Evolutionary conservation across 495 filamentous ascomycete species (phyloP), one percentile per base, ranked within the genome.

Genomic region (Lineolata rhizophorae): DNA sequence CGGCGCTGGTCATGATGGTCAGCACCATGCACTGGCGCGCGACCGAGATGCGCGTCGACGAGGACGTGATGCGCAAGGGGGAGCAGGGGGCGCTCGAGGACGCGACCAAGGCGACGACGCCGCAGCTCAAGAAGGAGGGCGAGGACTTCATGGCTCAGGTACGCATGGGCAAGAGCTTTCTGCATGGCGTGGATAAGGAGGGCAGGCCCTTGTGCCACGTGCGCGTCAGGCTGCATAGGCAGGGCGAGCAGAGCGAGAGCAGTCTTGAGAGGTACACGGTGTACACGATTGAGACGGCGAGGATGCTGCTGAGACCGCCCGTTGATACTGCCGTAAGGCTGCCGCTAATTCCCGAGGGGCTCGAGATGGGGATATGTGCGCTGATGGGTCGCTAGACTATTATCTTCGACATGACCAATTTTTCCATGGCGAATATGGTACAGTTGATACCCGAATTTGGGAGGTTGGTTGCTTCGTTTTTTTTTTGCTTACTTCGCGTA

Each of bases 351-450:
- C n/a, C n/a, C n/a, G n/a, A n/a, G n/a, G n/a, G n/a, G n/a, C n/a
- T n/a, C n/a, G n/a, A n/a, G n/a, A n/a, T n/a, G n/a, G n/a, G 18
- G n/a, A 29, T 27, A 33, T 24, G 8, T 32, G 30, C 2, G 4
- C 2, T 30, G 47, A 32, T 32, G 8, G 5, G 1, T 21, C 18
- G 13, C 10, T 40, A 79, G 70, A 75, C 72, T 20, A 75, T 97
- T 29, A 54, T 95, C 18, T 97, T 97, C 49, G 85, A 97, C 51
- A 87, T 97, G 79, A 87, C 76, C 8, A 66, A 70, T 35, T 97
- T 97, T 52, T 72, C 72, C 28, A 57, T 95, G 53, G 71, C 84
- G 1, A 97, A 97, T 51, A 93, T 97, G 87, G 78, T 83, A 57
- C 47, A 59, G 33, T 11, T 9, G 9, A 5, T 10, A 26, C 33